Evolutionary conservation across 768 basidiomycete genomes (phyloP).

Genomic region (Rubroboletus pulcherrimus): DNA sequence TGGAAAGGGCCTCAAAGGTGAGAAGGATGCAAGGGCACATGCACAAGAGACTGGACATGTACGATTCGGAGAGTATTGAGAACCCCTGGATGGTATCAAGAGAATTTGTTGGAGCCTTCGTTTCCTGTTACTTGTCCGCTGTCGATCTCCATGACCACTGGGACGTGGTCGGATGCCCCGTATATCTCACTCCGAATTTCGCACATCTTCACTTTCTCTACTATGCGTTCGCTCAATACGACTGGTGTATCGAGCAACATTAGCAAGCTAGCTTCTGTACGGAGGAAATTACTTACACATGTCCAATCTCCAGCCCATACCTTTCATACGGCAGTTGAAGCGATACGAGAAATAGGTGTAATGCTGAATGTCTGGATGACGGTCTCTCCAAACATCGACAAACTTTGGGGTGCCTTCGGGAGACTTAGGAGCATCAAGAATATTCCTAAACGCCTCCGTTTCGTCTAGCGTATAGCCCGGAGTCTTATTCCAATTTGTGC

Average conservation of each 20-base stretch:
- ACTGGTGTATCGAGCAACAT: constrained; percentile 40
- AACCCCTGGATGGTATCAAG: constrained; percentile 6
- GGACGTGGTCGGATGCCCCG: constrained; percentile 85
- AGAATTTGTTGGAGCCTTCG: background rate
- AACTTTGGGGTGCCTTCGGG: constrained; percentile 45
- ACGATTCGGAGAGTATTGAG: constrained; percentile 76
- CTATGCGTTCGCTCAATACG: constrained; percentile 68
- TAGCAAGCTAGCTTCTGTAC: background rate
- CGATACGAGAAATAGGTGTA: constrained; percentile 86
- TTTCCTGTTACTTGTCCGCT: constrained; percentile 34
- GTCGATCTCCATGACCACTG: constrained; percentile 72
- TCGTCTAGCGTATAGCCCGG: constrained; percentile 83
- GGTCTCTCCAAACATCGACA: constrained; percentile 75
- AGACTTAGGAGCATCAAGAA: constrained; percentile 51
- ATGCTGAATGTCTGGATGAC: constrained; percentile 63
- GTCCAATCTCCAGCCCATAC: constrained; percentile 85
- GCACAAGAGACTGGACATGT: constrained; percentile 85
- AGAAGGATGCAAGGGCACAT: constrained; percentile 89
- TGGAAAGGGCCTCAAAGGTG: constrained; percentile 82
- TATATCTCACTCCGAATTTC: constrained; percentile 85
- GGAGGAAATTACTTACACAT: constrained; percentile 54
- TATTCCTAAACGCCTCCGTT: constrained; percentile 66
- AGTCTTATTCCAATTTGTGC: constrained; percentile 83
- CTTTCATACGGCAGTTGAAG: constrained; percentile 75
- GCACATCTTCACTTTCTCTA: constrained; percentile 67